Evolutionary conservation across 202 grass and related monocot genomes (phyloP), one percentile per base, ranked within the genome.

Genomic region (Panicum hallii): DNA sequence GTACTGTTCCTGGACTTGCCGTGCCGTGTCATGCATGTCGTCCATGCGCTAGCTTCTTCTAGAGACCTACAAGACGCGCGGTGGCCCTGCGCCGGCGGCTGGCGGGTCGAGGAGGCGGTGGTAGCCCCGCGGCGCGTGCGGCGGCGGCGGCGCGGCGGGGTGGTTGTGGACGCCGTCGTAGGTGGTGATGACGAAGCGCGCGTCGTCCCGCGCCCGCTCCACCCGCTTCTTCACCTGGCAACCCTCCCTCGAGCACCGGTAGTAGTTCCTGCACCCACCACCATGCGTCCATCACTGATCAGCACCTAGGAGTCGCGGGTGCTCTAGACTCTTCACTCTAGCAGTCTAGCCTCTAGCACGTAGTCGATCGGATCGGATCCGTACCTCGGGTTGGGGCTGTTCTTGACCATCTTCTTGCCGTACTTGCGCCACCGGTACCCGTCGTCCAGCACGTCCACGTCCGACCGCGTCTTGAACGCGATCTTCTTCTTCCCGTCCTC

Each of bases 151-250:
- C 57, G 77, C 83, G 41, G 86, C 79, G 10, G 83, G 83, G 79
- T 97, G 95, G 79, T 88, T 83, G 58, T 97, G 95, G 22, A 97
- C 84, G 67, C 95, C 95, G n/a, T 97, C 87, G 61, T 97, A 97
- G 47, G 92, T 90, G 13, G 92, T 97, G 85, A 97, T 80, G 74
- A 97, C 89, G 82, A 90, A 93, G 67, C 87, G 46, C 28, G 56
- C 63, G 82, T 94, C 92, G 45, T 97, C 90, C 8, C 61, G 36
- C 43, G 82, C 79, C 43, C 95, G 87, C 82, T 94, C 89, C 30
- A 97, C 88, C 67, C 85, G 91, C 73, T 97, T 97, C 90, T 94
- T 97, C 61, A 97, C 92, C 19, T 43, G 72, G 55, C 95, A 97
- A 32, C 87, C 90, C 62, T 87, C 87, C n/a, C 28, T 88, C 0